Evolutionary conservation across 257 asterid genomes (phyloP), one percentile per base, ranked within the genome.

Genomic region (Cordia subcordata): DNA sequence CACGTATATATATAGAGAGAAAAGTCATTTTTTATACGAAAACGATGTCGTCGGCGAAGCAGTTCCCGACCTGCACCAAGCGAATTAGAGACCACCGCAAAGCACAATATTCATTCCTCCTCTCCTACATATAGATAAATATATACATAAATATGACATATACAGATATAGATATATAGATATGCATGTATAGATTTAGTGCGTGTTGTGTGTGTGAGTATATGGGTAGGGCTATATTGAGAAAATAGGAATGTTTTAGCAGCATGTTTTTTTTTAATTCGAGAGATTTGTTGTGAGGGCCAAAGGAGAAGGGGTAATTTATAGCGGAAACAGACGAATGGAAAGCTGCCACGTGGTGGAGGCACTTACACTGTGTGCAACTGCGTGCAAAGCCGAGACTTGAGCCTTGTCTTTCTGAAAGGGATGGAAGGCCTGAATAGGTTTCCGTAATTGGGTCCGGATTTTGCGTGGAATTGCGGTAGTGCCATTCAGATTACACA

Each of bases 21-120:
- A 19, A 14, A 62, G 11, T 27, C 13, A 33, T 49, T 49, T 56
- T 40, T 33, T 38, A 35, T 39, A 63, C 38, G 23, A 16, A 53
- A 63, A 8, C 57, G 64, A 45, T 57, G 68, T 46, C 69, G 61
- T 16, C 65, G 65, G 68, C 72, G 64, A 79, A 52, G 33, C 20
- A 54, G 69, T 76, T 75, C 81, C 81, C 81, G 81, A 76, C 81
- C 81, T 71, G 81, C 81, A 76, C 78, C 81, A 76, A 76, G 81
- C 81, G 81, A 76, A 68, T 72, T 56, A 68, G 81, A 64, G 72
- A 39, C 81, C 61, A 67, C 77, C 74, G 75, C 66, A 63, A 71
- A 20, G 38, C 53, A 5, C 1, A 9, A 14, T 14, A 42, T 6
- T 27, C 6, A 42, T 42, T 42, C 15, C 8, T 11, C 12, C 47